Base-by-base conservation (phyloP, 129 eudicot species). In the Ambrosia artemisiifolia region DNA sequence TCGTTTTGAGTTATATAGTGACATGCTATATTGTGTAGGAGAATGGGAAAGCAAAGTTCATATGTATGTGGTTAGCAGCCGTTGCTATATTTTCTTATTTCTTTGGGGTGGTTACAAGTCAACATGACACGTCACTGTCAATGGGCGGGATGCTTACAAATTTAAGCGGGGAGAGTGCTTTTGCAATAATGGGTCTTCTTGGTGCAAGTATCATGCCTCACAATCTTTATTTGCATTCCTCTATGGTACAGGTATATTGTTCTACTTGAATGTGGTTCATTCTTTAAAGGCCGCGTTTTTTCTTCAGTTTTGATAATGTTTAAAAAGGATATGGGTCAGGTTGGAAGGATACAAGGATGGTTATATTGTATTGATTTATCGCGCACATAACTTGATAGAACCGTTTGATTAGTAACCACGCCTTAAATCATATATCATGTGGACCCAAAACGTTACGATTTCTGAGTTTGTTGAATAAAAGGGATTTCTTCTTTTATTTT, bases 131-230 rank as follows among this genome's bases (percentile, higher is more conserved):
- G 34, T 74, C 95, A 7, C 16, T 82, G 46, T 86, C 90, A 7
- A 12, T 77, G 38, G 94, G 83, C 38, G 85, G 88, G 82, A 66
- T 73, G 63, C 73, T 78, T 71, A 73, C 78, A 7, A 82, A 69
- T 69, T 80, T 89, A 63, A 87, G 79, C 49, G 98, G 98, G 70
- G 98, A 89, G 75, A 93, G 82, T 82, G 90, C 79, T n/a, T 84
- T 84, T 81, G 90, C 85, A 2, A 69, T 93, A 72, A 87, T 93
- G 96, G 82, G 95, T 81, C 87, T 93, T 55, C 96, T 93, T 42
- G 98, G 98, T 78, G 87, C 98, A 68, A 89, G 82, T 71, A 81
- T 93, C 34, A 87, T 89, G 96, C 98, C 98, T 74, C 98, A 93
- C 84, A 89, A 93, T 71, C 82, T 93, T 69, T 93, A 87, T 83